Conservation (phyloP, 1,139 yeast species). For the Debaryomyces fabryi region DNA sequence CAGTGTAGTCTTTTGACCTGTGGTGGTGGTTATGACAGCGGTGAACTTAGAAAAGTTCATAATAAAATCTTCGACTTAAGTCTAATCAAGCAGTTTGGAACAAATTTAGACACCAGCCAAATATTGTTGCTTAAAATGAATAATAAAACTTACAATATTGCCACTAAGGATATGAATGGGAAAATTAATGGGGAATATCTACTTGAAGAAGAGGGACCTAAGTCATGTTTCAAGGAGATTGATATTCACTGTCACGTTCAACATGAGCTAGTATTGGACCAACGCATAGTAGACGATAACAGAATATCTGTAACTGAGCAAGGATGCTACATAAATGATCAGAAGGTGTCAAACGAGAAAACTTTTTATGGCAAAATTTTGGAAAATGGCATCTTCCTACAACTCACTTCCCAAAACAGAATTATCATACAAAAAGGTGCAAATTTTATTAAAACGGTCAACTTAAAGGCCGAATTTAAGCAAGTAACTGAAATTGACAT, state of each 20-base stretch:
- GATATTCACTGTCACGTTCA: background rate
- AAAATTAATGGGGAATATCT: conserved; percentile 6
- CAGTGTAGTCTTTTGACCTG: conserved; percentile 26
- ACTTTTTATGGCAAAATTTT: background rate
- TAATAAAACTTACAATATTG: background rate
- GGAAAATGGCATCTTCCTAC: background rate
- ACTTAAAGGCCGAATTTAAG: background rate
- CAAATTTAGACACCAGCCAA: background rate
- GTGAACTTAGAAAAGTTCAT: conserved; percentile 30
- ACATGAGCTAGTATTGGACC: background rate
- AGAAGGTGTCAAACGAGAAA: background rate
- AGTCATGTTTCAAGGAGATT: background rate
- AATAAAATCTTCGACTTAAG: background rate
- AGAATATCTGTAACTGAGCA: background rate
- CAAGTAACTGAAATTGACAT: conserved; percentile 3
- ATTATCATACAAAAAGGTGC: background rate
- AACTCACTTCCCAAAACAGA: background rate
- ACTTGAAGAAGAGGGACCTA: background rate
- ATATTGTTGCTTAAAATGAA: background rate
- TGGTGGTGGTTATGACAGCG: conserved; percentile 44
- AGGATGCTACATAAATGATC: conserved; percentile 1
- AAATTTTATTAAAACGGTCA: background rate
- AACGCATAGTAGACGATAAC: background rate
- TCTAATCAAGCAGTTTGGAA: background rate
- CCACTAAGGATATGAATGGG: conserved; percentile 8